These are phyloP conservation scores for Sechiopsis laciniata DNA, from an alignment of 306 rosid species.

Conservation along the genomic window DNA sequence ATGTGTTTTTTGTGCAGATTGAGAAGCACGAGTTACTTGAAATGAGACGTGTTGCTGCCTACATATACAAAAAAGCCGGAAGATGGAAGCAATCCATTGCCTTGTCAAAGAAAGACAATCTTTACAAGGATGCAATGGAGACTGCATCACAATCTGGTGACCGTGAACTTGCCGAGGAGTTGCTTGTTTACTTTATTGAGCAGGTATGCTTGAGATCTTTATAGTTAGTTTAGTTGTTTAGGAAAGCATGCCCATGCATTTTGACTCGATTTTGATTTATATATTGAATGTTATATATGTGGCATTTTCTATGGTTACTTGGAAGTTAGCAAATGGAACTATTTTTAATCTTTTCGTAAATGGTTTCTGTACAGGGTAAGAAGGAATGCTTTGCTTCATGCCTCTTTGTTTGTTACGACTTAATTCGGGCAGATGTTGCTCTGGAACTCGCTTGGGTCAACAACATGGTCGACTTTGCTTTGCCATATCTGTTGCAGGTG, in stretches of 20 bases:
- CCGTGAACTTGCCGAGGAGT: conserved; percentile 96
- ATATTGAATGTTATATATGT: neutral
- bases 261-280: neutral
- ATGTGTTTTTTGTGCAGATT: conserved; percentile 49
- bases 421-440: conserved; percentile 73
- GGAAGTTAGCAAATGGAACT: neutral
- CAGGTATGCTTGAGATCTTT: conserved; percentile 39
- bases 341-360: neutral
- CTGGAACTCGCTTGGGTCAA: conserved; percentile 96
- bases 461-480: conserved; percentile 89
- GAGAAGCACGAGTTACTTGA: conserved; percentile 97
- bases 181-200: conserved; percentile 90
- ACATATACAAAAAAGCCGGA: conserved; percentile 94
- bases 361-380: conserved; percentile 66
- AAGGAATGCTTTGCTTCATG: conserved; percentile 98
- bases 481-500: conserved; percentile 91
- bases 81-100: conserved; percentile 99
- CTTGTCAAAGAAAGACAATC: conserved; percentile 94
- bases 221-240: neutral
- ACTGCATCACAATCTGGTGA: conserved; percentile 98
- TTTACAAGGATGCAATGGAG: conserved; percentile 99
- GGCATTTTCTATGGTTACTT: neutral
- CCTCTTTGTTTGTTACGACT: conserved; percentile 92
- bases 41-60: conserved; percentile 99
- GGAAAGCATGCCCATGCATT: neutral